These are phyloP conservation scores for Aspergillus tanneri DNA, from an alignment of 2,329 filamentous ascomycete genomes.

Conservation along the genomic window DNA sequence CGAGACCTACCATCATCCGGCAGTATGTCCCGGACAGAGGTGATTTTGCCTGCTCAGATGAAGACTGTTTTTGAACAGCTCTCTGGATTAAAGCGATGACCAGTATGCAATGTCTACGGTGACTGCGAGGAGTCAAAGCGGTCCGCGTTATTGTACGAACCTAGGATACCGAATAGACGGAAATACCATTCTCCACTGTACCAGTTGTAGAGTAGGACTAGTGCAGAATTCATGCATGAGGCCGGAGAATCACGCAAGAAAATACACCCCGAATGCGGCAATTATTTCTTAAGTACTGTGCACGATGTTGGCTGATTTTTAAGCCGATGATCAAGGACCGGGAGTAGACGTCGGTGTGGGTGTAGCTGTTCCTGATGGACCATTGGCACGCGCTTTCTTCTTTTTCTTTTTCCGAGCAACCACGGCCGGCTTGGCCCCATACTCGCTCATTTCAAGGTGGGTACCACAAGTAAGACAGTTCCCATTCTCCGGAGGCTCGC, in stretches of 20 bases:
- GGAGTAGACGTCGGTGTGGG: conserved; percentile 57
- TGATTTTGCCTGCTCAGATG: not conserved
- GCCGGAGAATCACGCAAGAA: too few relatives aligned
- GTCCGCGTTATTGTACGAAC: conserved; percentile 3
- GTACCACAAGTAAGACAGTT: conserved; percentile 83
- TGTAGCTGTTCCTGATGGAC: conserved; percentile 53
- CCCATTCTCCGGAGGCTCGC: conserved; percentile 61
- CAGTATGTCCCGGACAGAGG: too few relatives aligned
- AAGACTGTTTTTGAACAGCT: not conserved
- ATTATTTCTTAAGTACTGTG: too few relatives aligned
- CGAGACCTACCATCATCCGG: too few relatives aligned
- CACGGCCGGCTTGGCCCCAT: conserved; percentile 74
- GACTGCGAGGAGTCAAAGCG: not conserved
- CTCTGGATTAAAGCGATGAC: not conserved
- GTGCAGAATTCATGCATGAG: too few relatives aligned
- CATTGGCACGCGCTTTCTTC: conserved; percentile 62
- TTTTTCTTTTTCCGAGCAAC: conserved; percentile 71
- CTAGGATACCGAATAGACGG: conserved; percentile 13
- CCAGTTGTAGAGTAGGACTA: too few relatives aligned
- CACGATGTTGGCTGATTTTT: not conserved
- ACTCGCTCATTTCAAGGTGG: conserved; percentile 70
- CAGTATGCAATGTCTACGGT: not conserved
- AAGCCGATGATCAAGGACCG: conserved; percentile 25
- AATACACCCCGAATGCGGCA: too few relatives aligned
- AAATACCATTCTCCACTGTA: conserved; percentile 5